Evolutionary conservation across 2,329 filamentous ascomycete species (phyloP).

Genomic region (Aspergillus novofumigatus): DNA sequence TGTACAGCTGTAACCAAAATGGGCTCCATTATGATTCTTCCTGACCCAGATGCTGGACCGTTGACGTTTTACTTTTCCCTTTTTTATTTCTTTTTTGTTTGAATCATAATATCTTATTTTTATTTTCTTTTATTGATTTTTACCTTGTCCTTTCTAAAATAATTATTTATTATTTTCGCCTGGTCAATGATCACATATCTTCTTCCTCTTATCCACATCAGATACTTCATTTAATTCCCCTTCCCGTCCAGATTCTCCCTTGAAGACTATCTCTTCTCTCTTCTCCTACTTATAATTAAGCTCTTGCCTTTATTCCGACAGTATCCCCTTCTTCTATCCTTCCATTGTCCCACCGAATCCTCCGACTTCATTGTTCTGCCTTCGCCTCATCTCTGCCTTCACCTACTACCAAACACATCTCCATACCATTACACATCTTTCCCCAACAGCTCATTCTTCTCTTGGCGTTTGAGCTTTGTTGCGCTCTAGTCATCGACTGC

Average conservation of each 20-base stretch:
- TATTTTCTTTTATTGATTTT: background rate
- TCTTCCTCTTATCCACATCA: slow-evolving; percentile 24
- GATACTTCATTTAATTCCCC: slow-evolving; percentile 26
- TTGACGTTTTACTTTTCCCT: slow-evolving; percentile 21
- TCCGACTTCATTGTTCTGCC: slow-evolving; percentile 8
- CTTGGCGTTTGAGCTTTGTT: background rate
- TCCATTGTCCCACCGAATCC: slow-evolving; percentile 1
- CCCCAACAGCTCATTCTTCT: background rate
- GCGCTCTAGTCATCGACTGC: background rate
- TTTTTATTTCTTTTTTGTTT: slow-evolving; percentile 15
- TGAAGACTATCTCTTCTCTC: slow-evolving; percentile 7
- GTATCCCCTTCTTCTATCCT: background rate
- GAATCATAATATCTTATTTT: slow-evolving; percentile 13
- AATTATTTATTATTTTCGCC: slow-evolving; percentile 22
- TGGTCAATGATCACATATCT: slow-evolving; percentile 35
- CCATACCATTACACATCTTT: slow-evolving; percentile 5
- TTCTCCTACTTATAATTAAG: slow-evolving; percentile 5
- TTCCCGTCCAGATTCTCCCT: slow-evolving; percentile 22
- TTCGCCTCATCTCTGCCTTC: slow-evolving; percentile 8
- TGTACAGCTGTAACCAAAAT: slow-evolving; percentile 37
- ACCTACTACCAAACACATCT: slow-evolving; percentile 1
- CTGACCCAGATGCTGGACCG: slow-evolving; percentile 24
- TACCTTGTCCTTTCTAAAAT: background rate
- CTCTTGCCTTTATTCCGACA: slow-evolving; percentile 1
- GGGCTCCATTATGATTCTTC: slow-evolving; percentile 16